Percentiles rank a stretch among this genome's conserved stretches.
phyloP scores from a whole-genome alignment of 257 asterid species.

The Phtheirospermum japonicum region DNA sequence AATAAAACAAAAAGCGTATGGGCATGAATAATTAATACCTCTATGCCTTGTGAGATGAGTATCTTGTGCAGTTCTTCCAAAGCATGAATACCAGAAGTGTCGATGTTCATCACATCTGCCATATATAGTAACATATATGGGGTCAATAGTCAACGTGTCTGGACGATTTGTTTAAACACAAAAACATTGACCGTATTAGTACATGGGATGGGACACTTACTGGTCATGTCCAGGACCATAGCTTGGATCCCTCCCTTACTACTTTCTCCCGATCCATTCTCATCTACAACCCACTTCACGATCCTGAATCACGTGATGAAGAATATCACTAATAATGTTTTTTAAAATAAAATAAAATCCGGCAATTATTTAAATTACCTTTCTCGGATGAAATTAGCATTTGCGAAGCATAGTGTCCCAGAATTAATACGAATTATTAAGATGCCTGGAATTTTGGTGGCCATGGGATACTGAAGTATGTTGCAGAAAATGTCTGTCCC shows the following conservation, averaged over 20 bases:
- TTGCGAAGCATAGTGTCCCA: constrained; percentile 73
- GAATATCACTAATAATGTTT: too few relatives aligned
- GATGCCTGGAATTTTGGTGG: constrained; percentile 49
- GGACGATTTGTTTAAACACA: too few relatives aligned
- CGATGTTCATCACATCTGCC: constrained; percentile 67
- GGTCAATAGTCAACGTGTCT: too few relatives aligned
- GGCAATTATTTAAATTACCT: too few relatives aligned
- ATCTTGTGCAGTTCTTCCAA: constrained; percentile 58
- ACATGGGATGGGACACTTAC: too few relatives aligned
- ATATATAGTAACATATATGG: too few relatives aligned
- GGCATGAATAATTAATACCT: constrained; percentile 39
- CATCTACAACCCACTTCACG: constrained; percentile 38
- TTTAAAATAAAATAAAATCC: too few relatives aligned
- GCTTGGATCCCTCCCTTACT: constrained; percentile 39
- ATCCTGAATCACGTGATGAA: too few relatives aligned
- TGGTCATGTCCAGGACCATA: constrained; percentile 65
- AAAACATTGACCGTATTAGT: too few relatives aligned
- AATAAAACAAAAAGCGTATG: too few relatives aligned
- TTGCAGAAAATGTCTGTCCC: constrained; percentile 61
- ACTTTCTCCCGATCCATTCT: constrained; percentile 35
- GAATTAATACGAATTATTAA: constrained; percentile 55
- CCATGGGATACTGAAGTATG: constrained; percentile 54
- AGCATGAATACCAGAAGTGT: constrained; percentile 74
- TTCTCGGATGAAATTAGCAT: constrained; percentile 65
- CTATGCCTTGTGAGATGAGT: constrained; percentile 39